Evolutionary conservation across 345 rosid genomes (phyloP).

Genomic region (Corchorus capsularis): DNA sequence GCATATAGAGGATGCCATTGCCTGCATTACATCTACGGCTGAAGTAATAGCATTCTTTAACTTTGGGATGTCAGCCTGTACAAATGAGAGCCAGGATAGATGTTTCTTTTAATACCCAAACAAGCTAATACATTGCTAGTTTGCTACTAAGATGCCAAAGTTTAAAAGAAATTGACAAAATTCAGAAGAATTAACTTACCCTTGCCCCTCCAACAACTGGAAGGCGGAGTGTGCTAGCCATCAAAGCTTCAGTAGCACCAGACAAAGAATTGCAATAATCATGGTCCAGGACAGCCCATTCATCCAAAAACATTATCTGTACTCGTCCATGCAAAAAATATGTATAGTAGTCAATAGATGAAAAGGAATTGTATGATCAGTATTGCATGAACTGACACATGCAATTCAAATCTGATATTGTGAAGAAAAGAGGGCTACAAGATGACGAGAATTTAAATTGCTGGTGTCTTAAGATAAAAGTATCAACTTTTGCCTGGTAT

Average conservation of each 20-base stretch:
- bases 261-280: slow-evolving; percentile 66
- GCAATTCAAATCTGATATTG: not conserved
- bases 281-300: slow-evolving; percentile 54
- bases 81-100: slow-evolving; percentile 10
- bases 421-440: not conserved
- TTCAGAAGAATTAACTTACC: slow-evolving; percentile 37
- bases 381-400: slow-evolving; percentile 1
- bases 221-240: slow-evolving; percentile 83
- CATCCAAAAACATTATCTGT: slow-evolving; percentile 72
- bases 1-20: slow-evolving; percentile 81
- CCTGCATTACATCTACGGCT: slow-evolving; percentile 88
- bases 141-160: slow-evolving; percentile 6
- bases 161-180: not conserved
- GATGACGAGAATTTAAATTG: not conserved
- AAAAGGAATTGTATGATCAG: not conserved
- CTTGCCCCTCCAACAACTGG: slow-evolving; percentile 80
- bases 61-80: slow-evolving; percentile 76
- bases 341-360: not conserved
- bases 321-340: slow-evolving; percentile 21
- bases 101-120: slow-evolving; percentile 10
- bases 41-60: slow-evolving; percentile 80
- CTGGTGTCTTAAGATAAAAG: not conserved
- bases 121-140: slow-evolving; percentile 4
- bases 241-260: slow-evolving; percentile 75
- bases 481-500: not conserved